phyloP scores from a whole-genome alignment of 2,329 filamentous ascomycete genomes.

The Diaporthe nobilis region DNA sequence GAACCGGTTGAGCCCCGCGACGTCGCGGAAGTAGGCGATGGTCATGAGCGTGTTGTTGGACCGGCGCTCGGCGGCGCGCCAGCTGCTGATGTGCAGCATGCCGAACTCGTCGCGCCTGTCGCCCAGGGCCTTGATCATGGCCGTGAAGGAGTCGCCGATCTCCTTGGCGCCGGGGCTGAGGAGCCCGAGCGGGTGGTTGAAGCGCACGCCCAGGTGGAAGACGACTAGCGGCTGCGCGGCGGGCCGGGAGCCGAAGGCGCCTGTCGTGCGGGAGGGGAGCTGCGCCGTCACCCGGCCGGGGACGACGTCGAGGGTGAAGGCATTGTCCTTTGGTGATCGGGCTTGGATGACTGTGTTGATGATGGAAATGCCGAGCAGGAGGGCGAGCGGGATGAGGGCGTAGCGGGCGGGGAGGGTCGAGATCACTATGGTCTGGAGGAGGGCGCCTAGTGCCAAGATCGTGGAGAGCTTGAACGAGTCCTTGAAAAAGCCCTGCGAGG shows the following conservation, averaged over 20 bases:
- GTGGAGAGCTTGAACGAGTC: conserved; percentile 39
- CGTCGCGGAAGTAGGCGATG: conserved; percentile 65
- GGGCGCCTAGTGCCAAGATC: conserved; percentile 38
- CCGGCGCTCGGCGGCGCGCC: conserved; percentile 48
- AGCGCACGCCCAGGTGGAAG: conserved; percentile 61
- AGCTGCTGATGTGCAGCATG: conserved; percentile 52
- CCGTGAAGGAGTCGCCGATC: conserved; percentile 54
- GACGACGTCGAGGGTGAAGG: conserved; percentile 35
- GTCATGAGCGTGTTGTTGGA: conserved; percentile 57
- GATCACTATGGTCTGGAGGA: conserved; percentile 27
- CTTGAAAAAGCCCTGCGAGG: conserved; percentile 36
- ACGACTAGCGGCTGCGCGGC: conserved; percentile 54
- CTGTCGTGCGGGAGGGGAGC: conserved; percentile 29
- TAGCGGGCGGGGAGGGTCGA: conserved; percentile 36
- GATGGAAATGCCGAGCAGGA: conserved; percentile 34
- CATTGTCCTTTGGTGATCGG: conserved; percentile 25
- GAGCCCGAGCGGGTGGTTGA: conserved; percentile 64
- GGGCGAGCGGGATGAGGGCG: conserved; percentile 31
- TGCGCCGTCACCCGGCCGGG: conserved; percentile 37
- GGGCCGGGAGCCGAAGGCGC: conserved; percentile 43
- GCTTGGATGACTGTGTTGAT: conserved; percentile 33
- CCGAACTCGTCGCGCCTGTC: conserved; percentile 59
- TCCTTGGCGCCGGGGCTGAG: conserved; percentile 60
- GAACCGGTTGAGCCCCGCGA: conserved; percentile 65
- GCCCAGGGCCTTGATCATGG: conserved; percentile 55